These are phyloP conservation scores for Fistulinella cinereoalba DNA, from an alignment of 1,284 basidiomycete species.

Conservation along the genomic window DNA sequence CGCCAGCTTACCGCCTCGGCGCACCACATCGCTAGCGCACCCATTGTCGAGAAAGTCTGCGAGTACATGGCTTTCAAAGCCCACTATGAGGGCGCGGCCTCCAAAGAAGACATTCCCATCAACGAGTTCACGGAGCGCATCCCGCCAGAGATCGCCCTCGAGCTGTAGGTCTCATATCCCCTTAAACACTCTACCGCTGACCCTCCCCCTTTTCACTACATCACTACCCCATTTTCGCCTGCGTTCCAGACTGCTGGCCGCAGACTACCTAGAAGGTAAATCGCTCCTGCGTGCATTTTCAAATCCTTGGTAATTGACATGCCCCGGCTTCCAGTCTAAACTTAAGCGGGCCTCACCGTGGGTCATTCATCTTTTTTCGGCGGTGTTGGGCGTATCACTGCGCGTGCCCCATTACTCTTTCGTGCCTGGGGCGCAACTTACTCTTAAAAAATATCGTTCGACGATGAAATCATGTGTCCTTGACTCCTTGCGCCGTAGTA, in stretches of 20 bases:
- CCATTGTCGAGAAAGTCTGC: slow-evolving; percentile 77
- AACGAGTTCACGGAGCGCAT: slow-evolving; percentile 74
- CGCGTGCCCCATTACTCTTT: no score
- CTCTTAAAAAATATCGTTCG: no score
- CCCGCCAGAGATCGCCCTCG: slow-evolving; percentile 76
- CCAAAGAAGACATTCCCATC: slow-evolving; percentile 68
- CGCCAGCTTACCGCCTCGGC: slow-evolving; percentile 2
- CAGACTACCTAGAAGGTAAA: slow-evolving; percentile 71
- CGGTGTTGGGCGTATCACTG: no score
- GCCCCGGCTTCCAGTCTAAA: slow-evolving; percentile 17
- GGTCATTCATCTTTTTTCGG: no score
- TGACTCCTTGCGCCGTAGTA: no score
- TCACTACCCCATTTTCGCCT: slow-evolving; percentile 41
- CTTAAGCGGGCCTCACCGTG: no score
- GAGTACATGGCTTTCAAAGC: slow-evolving; percentile 82
- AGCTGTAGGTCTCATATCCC: slow-evolving; percentile 57
- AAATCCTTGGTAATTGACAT: slow-evolving; percentile 11
- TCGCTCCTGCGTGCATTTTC: slow-evolving; percentile 11
- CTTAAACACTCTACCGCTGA: slow-evolving; percentile 7
- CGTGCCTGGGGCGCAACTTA: no score
- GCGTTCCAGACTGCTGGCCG: slow-evolving; percentile 56
- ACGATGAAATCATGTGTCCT: no score
- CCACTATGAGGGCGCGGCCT: slow-evolving; percentile 55
- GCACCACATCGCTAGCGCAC: slow-evolving; percentile 44
- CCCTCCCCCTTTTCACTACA: slow-evolving; percentile 4